Base-by-base conservation (phyloP, 2,329 filamentous ascomycete genomes). In the Immersiporthe knoxdaviesiana region DNA sequence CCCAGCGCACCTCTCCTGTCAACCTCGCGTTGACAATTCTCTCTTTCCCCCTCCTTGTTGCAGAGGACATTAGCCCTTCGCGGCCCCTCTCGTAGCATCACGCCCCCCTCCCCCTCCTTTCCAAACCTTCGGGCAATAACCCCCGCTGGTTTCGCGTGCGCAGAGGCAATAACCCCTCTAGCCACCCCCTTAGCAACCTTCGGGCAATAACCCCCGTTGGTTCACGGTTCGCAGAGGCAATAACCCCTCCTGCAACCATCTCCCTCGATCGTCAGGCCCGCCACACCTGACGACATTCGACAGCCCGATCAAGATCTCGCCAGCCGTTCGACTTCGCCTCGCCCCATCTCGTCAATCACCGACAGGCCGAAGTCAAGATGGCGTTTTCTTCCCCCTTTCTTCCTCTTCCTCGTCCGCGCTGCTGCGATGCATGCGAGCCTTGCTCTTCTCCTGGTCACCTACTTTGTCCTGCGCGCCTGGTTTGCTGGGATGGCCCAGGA, bases 181-280 rank as follows among this genome's bases (percentile, higher is more conserved):
- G 44, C 44, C 44, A n/a, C 44, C 44, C 21, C 18, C 44, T 16
- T 47, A 2, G 3, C 2, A 30, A 35, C 30, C 56, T 59, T 59
- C 56, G 30, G 32, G 2, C 56, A 21, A 59, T 59, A 35, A 21
- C 21, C 56, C 56, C 56, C 56, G 56, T 59, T 32, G 56, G 56
- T n/a, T 37, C 16, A 10, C 27, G 4, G 4, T 30, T 24, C 1
- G 16, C 10, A 59, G 56, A 59, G 32, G 56, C 16, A 35, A 59
- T 59, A 59, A 32, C 56, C 56, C 56, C 32, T 59, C 54, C n/a
- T 18, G 21, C 56, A 35, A 59, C 32, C 24, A 12, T 30, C 24
- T 30, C 52, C 56, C n/a, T 24, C 32, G 37, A 16, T n/a, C 56
- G 56, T 59, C 56, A 59, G 56, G 56, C 56, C 56, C 32, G 56